Percentiles rank a stretch among this genome's conserved stretches.
phyloP scores from a whole-genome alignment of 2,329 filamentous ascomycete genomes.

The Xylaria sp. region DNA sequence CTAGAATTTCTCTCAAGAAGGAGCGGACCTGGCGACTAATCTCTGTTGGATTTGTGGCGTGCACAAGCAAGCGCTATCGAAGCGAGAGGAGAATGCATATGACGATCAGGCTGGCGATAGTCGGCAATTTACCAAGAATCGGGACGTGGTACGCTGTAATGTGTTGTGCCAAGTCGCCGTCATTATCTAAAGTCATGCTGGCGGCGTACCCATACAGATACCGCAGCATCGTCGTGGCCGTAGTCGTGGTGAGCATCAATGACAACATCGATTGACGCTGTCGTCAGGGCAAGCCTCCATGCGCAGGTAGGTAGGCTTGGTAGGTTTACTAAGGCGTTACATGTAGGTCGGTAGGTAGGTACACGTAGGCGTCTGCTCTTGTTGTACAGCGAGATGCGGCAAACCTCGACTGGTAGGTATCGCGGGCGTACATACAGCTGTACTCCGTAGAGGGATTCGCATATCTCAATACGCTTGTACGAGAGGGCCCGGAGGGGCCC shows the following conservation, averaged over 20 bases:
- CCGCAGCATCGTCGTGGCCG: too few relatives aligned
- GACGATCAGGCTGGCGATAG: background rate
- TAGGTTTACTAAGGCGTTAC: too few relatives aligned
- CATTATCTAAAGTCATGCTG: background rate
- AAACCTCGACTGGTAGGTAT: background rate
- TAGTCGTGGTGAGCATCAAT: too few relatives aligned
- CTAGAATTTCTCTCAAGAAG: slow-evolving; percentile 2
- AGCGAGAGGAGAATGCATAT: background rate
- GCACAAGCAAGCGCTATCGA: background rate
- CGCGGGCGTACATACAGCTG: background rate
- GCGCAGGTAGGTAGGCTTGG: too few relatives aligned
- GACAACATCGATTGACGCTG: too few relatives aligned
- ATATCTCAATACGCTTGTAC: too few relatives aligned
- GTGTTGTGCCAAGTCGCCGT: background rate
- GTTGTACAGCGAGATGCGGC: background rate
- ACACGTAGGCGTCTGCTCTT: background rate
- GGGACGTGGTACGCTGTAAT: background rate
- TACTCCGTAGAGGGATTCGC: too few relatives aligned
- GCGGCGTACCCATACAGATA: too few relatives aligned
- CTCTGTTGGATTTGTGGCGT: background rate
- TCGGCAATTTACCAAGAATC: background rate
- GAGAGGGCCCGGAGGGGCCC: too few relatives aligned
- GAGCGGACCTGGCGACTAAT: background rate
- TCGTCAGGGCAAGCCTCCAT: too few relatives aligned
- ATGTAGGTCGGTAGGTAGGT: background rate